phyloP scores from a whole-genome alignment of 768 basidiomycete species.

The Termitomyces sp. region DNA sequence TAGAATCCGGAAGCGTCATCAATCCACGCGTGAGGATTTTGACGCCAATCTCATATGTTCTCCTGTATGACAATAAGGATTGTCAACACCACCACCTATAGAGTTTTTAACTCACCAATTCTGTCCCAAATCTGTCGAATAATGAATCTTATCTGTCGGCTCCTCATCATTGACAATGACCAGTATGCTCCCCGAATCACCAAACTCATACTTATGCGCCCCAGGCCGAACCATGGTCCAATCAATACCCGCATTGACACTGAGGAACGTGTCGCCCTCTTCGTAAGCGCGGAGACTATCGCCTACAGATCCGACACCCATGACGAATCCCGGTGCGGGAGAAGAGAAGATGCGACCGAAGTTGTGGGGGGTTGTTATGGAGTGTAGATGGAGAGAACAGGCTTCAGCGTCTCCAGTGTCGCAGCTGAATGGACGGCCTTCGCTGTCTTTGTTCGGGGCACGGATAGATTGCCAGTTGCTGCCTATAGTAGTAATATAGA shows the following conservation, averaged over 20 bases:
- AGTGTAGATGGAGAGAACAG: constrained; percentile 90
- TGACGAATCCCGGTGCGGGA: constrained; percentile 88
- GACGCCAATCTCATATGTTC: constrained; percentile 61
- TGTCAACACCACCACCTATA: neutral
- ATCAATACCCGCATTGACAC: constrained; percentile 79
- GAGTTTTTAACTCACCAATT: constrained; percentile 51
- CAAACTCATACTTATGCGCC: constrained; percentile 95
- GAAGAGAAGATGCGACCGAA: constrained; percentile 93
- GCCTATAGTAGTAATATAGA: constrained; percentile 22
- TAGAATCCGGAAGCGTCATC: constrained; percentile 91
- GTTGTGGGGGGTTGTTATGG: constrained; percentile 90
- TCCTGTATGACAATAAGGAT: constrained; percentile 37
- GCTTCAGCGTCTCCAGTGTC: constrained; percentile 44
- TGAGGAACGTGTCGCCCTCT: constrained; percentile 91
- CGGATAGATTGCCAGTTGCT: constrained; percentile 72
- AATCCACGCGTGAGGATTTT: constrained; percentile 69
- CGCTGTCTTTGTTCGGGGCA: constrained; percentile 49
- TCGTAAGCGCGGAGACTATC: constrained; percentile 62
- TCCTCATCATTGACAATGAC: constrained; percentile 87
- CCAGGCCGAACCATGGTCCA: constrained; percentile 76
- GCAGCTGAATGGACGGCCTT: constrained; percentile 62
- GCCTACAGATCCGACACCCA: constrained; percentile 95
- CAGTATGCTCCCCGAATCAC: constrained; percentile 78
- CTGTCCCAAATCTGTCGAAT: constrained; percentile 78
- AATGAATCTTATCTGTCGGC: constrained; percentile 57